These are phyloP conservation scores for Hawksworthiomyces lignivorus DNA, from an alignment of 2,329 filamentous ascomycete genomes.

Conservation along the genomic window DNA sequence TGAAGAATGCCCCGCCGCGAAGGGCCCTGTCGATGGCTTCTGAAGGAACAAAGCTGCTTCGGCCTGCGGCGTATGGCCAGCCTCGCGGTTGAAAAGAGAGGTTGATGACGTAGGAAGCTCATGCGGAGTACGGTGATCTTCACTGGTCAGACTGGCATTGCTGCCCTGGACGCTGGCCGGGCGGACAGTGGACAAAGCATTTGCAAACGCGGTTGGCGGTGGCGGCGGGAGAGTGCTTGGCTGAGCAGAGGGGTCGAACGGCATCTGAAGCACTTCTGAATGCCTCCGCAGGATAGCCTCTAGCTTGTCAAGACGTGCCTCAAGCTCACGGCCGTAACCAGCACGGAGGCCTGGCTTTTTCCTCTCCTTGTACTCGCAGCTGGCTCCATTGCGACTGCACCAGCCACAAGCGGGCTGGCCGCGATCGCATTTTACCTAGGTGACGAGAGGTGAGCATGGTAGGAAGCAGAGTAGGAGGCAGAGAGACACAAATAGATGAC, in stretches of 20 bases:
- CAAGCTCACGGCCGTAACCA: constrained; percentile 65
- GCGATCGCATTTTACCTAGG: constrained; percentile 65
- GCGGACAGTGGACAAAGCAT: constrained; percentile 12
- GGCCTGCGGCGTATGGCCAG: constrained; percentile 45
- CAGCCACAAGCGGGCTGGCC: constrained; percentile 65
- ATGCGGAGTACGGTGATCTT: constrained; percentile 44
- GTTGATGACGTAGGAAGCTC: constrained; percentile 28
- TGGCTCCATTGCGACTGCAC: constrained; percentile 56
- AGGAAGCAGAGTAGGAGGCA: no score
- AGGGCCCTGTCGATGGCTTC: constrained; percentile 38
- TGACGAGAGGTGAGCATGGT: neutral
- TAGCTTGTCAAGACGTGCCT: constrained; percentile 62
- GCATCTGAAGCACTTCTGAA: constrained; percentile 56
- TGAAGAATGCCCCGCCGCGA: neutral
- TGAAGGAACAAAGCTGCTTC: constrained; percentile 55
- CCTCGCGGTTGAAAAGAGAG: constrained; percentile 40
- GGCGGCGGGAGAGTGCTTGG: constrained; percentile 17
- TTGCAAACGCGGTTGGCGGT: neutral
- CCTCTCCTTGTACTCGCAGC: constrained; percentile 61
- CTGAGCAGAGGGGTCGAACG: constrained; percentile 34
- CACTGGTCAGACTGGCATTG: constrained; percentile 41
- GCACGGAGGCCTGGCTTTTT: constrained; percentile 60
- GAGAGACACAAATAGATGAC: no score
- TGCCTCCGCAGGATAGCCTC: constrained; percentile 60
- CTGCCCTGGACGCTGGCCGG: constrained; percentile 40